Evolutionary conservation across 805 yeast genomes (phyloP).

Genomic region (Kluyveromyces dobzhanskii): DNA sequence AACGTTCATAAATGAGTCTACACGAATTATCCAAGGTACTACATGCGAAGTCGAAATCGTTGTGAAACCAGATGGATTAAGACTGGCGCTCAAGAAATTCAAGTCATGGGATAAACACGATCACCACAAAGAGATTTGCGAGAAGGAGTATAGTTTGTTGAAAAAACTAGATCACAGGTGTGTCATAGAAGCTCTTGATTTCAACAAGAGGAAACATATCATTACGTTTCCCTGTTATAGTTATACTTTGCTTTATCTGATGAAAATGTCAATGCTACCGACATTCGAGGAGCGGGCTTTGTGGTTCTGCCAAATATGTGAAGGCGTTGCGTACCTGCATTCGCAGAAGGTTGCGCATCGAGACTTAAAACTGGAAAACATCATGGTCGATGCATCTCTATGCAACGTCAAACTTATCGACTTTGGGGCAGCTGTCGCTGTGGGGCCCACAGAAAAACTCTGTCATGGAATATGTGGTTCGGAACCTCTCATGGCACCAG

Average conservation of each 20-base stretch:
- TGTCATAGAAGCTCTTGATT: not conserved
- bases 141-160: constrained; percentile 30
- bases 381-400: constrained; percentile 61
- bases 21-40: not conserved
- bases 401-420: constrained; percentile 85
- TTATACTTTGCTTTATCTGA: not conserved
- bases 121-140: constrained; percentile 70
- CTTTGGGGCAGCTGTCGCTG: constrained; percentile 83
- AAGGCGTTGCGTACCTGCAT: constrained; percentile 39
- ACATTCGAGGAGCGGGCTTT: not conserved
- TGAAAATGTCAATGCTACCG: not conserved
- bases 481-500: constrained; percentile 94
- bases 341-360: constrained; percentile 83
- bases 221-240: not conserved
- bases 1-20: too few relatives aligned
- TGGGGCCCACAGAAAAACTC: constrained; percentile 52
- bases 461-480: constrained; percentile 95
- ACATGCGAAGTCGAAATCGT: constrained; percentile 35
- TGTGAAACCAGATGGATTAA: constrained; percentile 47
- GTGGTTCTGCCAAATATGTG: constrained; percentile 2
- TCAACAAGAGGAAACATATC: constrained; percentile 1
- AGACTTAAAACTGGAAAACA: constrained; percentile 86
- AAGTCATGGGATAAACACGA: constrained; percentile 56
- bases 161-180: constrained; percentile 1
- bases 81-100: constrained; percentile 84